Percentiles rank a stretch among this genome's conserved stretches.
Conservation (phyloP, 2,329 filamentous ascomycete genomes). For the Sclerotinia borealis region DNA sequence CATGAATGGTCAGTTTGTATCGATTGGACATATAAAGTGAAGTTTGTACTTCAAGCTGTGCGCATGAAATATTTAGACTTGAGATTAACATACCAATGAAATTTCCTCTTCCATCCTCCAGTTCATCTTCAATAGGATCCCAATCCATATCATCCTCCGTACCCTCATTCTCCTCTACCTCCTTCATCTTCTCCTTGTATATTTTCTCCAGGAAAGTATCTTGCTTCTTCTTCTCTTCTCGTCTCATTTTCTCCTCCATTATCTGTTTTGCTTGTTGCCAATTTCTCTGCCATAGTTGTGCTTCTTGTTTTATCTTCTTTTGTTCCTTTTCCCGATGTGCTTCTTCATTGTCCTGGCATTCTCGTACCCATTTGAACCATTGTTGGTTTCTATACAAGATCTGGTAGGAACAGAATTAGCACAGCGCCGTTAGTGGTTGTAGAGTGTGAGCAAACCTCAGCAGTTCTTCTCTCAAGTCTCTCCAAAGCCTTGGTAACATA, state of each 20-base stretch:
- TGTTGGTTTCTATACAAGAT: constrained; percentile 39
- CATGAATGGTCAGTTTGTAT: background rate
- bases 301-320: constrained; percentile 44
- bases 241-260: constrained; percentile 35
- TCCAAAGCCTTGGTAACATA: constrained; percentile 34
- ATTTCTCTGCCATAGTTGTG: constrained; percentile 42
- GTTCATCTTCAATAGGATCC: constrained; percentile 44
- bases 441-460: constrained; percentile 31
- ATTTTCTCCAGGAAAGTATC: constrained; percentile 40
- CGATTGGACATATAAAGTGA: background rate
- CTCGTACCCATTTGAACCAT: constrained; percentile 43
- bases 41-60: background rate
- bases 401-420: background rate
- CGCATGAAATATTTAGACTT: background rate
- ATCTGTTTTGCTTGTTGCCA: constrained; percentile 39
- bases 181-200: constrained; percentile 37
- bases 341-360: constrained; percentile 42
- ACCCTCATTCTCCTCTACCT: constrained; percentile 23
- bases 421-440: background rate
- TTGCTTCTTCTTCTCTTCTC: constrained; percentile 39
- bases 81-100: constrained; percentile 33
- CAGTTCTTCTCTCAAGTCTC: constrained; percentile 37
- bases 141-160: constrained; percentile 35
- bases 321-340: constrained; percentile 41
- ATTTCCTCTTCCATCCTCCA: constrained; percentile 39